Conservation (phyloP, 1,139 yeast species). For the Diutina ranongensis region DNA sequence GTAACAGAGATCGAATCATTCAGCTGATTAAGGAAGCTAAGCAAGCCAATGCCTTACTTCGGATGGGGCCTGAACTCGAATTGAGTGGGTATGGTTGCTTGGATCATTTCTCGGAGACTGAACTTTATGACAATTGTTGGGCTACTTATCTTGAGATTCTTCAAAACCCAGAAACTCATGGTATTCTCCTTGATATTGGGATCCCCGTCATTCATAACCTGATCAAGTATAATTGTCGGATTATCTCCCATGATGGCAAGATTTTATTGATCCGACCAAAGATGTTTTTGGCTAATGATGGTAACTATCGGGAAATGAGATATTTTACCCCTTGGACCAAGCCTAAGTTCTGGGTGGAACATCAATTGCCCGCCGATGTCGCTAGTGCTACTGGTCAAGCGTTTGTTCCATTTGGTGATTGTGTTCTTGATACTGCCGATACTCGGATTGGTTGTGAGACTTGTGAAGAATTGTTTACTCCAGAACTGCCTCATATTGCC, state of each 20-base stretch:
- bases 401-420: conserved; percentile 78
- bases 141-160: conserved; percentile 80
- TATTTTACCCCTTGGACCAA: conserved; percentile 91
- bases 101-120: conserved; percentile 90
- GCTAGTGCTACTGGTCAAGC: conserved; percentile 52
- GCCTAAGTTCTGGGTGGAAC: conserved; percentile 62
- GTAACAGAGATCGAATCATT: conserved; percentile 83
- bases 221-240: conserved; percentile 83
- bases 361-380: conserved; percentile 57
- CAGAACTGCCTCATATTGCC: conserved; percentile 86
- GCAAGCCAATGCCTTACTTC: conserved; percentile 56
- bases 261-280: conserved; percentile 86
- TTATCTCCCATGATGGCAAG: conserved; percentile 67
- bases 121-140: conserved; percentile 85
- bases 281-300: conserved; percentile 88
- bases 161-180: conserved; percentile 52
- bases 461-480: conserved; percentile 94
- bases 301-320: conserved; percentile 95
- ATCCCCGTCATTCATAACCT: conserved; percentile 87
- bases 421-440: conserved; percentile 70
- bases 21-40: conserved; percentile 75
- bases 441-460: conserved; percentile 93
- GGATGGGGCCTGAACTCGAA: conserved; percentile 97
- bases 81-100: conserved; percentile 91
- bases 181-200: conserved; percentile 79